These are phyloP conservation scores for Pestalotiopsis sp. DNA, from an alignment of 2,329 filamentous ascomycete species.

Conservation along the genomic window DNA sequence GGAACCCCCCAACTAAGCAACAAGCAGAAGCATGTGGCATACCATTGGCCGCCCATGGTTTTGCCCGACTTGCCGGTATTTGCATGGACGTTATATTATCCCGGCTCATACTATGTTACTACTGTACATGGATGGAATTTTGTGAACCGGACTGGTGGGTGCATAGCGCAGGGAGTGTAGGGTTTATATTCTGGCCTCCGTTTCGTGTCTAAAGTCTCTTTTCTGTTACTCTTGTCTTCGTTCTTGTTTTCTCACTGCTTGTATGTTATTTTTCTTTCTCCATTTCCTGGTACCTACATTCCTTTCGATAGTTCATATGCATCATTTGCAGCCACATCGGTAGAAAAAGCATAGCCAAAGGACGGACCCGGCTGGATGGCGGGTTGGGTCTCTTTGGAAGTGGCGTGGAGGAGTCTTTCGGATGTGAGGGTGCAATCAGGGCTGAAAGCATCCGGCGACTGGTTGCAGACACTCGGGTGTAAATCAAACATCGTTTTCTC, in stretches of 20 bases:
- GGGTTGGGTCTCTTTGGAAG: neutral
- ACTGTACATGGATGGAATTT: conserved; percentile 28
- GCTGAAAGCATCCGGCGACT: neutral
- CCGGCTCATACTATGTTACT: conserved; percentile 29
- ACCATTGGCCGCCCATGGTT: neutral
- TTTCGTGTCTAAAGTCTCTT: conserved; percentile 24
- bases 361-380: neutral
- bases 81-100: conserved; percentile 27
- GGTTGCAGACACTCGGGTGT: neutral
- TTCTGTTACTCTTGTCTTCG: conserved; percentile 23
- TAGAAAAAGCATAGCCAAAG: conserved; percentile 5
- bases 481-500: neutral
- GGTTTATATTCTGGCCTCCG: conserved; percentile 35
- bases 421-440: neutral
- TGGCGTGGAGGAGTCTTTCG: conserved; percentile 14
- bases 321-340: conserved; percentile 20
- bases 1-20: conserved; percentile 4
- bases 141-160: conserved; percentile 34
- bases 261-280: conserved; percentile 14
- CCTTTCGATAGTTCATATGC: conserved; percentile 21
- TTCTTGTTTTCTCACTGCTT: conserved; percentile 23
- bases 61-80: neutral
- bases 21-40: neutral
- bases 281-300: conserved; percentile 19
- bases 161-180: conserved; percentile 39